phyloP scores from a whole-genome alignment of 306 rosid genomes.

The Neltuma alba region DNA sequence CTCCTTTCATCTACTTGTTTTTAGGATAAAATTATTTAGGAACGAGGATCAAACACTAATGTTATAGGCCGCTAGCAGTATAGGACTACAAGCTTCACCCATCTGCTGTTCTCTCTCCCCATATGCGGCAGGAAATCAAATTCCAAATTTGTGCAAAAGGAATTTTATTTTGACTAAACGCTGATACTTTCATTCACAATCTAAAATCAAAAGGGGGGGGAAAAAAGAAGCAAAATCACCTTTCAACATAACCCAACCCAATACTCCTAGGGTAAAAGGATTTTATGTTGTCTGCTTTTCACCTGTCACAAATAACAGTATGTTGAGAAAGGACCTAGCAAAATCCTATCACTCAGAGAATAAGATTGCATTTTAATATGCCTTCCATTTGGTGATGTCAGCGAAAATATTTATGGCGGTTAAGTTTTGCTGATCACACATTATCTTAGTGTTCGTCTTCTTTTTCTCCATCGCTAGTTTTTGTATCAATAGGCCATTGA shows the following conservation, averaged over 20 bases:
- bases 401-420: neutral
- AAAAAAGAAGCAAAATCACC: neutral
- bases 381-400: neutral
- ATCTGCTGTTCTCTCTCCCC: neutral
- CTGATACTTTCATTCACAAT: neutral
- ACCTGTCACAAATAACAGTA: neutral
- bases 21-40: neutral
- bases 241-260: neutral
- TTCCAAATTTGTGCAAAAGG: slow-evolving; percentile 1
- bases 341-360: neutral
- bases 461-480: neutral
- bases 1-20: neutral
- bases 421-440: neutral
- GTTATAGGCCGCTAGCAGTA: neutral
- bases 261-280: neutral
- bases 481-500: neutral
- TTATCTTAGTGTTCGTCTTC: neutral
- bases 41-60: slow-evolving; percentile 5
- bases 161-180: neutral
- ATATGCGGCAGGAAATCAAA: neutral
- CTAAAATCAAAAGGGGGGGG: too few relatives aligned
- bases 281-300: slow-evolving; percentile 6
- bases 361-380: neutral
- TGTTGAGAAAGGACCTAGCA: neutral
- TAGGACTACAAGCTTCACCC: neutral